Conservation (phyloP, 345 rosid genomes). For the Rhizophora mangle region DNA sequence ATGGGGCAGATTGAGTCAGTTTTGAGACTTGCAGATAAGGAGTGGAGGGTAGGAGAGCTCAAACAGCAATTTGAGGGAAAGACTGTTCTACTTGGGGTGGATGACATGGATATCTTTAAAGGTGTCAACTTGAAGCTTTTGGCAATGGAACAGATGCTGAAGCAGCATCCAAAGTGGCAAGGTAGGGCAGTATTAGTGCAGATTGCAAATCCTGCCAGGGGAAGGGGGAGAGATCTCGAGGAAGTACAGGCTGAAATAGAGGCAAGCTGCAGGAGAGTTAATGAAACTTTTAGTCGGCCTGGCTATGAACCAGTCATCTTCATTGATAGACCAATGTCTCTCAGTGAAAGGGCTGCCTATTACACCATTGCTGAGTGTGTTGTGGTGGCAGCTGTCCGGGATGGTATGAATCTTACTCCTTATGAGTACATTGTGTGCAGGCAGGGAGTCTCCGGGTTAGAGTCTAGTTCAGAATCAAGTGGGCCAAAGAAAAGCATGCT, state of each 20-base stretch:
- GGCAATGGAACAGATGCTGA: constrained; percentile 77
- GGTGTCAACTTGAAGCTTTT: constrained; percentile 68
- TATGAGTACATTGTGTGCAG: constrained; percentile 69
- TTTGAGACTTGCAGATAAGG: constrained; percentile 59
- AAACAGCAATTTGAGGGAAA: constrained; percentile 68
- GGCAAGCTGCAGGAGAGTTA: constrained; percentile 58
- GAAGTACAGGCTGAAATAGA: constrained; percentile 59
- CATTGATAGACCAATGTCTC: constrained; percentile 56
- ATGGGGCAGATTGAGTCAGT: constrained; percentile 73
- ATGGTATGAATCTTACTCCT: constrained; percentile 79
- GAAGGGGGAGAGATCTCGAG: constrained; percentile 63
- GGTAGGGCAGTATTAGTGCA: constrained; percentile 69
- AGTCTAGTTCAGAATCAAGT: constrained; percentile 31
- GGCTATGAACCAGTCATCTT: constrained; percentile 69
- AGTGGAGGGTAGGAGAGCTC: constrained; percentile 67
- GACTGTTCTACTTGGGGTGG: constrained; percentile 68
- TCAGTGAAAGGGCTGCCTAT: constrained; percentile 65
- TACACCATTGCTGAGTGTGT: constrained; percentile 66
- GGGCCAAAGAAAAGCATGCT: constrained; percentile 67
- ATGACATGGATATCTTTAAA: constrained; percentile 80
- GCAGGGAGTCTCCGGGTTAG: constrained; percentile 51
- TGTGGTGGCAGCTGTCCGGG: constrained; percentile 76
- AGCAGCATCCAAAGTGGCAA: constrained; percentile 68
- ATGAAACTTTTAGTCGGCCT: constrained; percentile 51
- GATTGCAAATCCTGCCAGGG: constrained; percentile 70